Conservation (phyloP, 345 rosid species). For the Melaleuca quinquenervia region DNA sequence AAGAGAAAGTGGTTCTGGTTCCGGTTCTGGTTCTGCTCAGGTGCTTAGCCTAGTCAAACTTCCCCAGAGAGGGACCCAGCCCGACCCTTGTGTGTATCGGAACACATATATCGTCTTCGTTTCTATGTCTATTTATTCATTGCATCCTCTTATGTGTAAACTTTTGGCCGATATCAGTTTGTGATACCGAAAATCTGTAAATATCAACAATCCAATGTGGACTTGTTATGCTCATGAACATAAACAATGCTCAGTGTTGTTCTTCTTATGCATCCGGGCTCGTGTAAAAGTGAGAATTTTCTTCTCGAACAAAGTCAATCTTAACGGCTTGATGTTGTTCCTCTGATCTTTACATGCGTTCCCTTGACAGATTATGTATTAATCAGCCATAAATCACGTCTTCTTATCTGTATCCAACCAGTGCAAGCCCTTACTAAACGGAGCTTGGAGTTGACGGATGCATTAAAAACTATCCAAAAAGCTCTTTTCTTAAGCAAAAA, state of each 20-base stretch:
- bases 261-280: neutral
- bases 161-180: neutral
- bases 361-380: neutral
- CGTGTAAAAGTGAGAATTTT: neutral
- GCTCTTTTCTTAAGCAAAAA: neutral
- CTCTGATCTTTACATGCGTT: neutral
- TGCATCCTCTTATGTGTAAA: neutral
- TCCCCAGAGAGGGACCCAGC: neutral
- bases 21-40: conserved; percentile 7
- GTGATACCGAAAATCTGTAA: neutral
- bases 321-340: neutral
- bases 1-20: conserved; percentile 23
- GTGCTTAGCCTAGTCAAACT: neutral
- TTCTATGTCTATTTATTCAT: neutral
- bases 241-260: neutral
- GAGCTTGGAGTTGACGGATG: neutral
- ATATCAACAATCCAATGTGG: neutral
- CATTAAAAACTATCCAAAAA: neutral
- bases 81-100: neutral
- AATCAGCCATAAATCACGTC: neutral
- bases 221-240: neutral
- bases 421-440: neutral
- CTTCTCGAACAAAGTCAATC: neutral
- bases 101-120: neutral
- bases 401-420: neutral